These are phyloP conservation scores for Umbelopsis sp. DNA, from an alignment of 192 early-diverging fungal genomes.

Conservation along the genomic window DNA sequence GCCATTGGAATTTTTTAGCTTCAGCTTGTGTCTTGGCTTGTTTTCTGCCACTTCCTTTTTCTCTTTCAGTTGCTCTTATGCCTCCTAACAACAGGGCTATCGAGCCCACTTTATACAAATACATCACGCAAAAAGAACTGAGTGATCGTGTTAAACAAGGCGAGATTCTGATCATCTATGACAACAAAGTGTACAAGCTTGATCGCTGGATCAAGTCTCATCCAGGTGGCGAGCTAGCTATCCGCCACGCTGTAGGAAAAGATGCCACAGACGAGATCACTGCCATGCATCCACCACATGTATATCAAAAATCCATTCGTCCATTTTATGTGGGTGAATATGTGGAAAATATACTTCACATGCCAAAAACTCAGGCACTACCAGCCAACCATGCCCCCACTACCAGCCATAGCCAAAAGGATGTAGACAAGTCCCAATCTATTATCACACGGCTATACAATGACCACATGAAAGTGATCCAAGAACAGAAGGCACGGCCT, in stretches of 20 bases:
- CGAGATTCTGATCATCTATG: conserved; percentile 84
- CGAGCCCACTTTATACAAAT: conserved; percentile 14
- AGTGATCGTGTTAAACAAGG: conserved; percentile 51
- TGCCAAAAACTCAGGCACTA: conserved; percentile 6
- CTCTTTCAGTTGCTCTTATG: conserved; percentile 14
- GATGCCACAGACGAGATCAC: conserved; percentile 92
- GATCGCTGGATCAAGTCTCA: conserved; percentile 81
- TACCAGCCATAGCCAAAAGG: not conserved
- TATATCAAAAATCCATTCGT: conserved; percentile 73
- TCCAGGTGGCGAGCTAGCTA: conserved; percentile 91
- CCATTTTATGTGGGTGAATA: conserved; percentile 83
- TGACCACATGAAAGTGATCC: not conserved
- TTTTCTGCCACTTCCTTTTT: not conserved
- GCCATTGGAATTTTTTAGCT: conserved; percentile 6
- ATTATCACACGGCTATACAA: not conserved
- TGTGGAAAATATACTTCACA: conserved; percentile 19
- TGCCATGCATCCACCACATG: conserved; percentile 83
- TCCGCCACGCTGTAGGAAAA: conserved; percentile 84
- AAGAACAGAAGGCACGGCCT: not conserved
- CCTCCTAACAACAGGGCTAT: conserved; percentile 31
- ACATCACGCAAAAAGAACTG: conserved; percentile 42
- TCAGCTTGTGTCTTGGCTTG: conserved; percentile 7
- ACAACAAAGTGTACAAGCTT: conserved; percentile 88
- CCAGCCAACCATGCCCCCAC: not conserved
- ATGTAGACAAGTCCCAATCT: not conserved